A percentile compares a stretch with the other conserved stretches of the same genome.
phyloP scores from a whole-genome alignment of 202 grass and related monocot genomes.

The Setaria viridis region DNA sequence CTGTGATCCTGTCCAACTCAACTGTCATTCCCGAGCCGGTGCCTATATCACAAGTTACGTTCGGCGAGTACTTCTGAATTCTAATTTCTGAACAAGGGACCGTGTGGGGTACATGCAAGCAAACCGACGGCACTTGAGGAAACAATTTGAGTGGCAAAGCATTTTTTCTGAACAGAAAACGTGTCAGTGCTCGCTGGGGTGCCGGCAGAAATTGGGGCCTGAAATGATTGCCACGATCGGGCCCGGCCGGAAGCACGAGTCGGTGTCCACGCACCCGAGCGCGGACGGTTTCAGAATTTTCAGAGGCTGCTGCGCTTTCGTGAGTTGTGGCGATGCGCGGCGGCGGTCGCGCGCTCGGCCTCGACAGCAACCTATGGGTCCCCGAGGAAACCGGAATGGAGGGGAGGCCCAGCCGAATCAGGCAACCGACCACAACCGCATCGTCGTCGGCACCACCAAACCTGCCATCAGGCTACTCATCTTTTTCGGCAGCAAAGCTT shows the following conservation, averaged over 20 bases:
- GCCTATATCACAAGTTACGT: no score
- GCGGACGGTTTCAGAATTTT: not conserved
- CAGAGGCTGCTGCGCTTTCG: not conserved
- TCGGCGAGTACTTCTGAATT: no score
- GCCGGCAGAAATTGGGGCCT: slow-evolving; percentile 17
- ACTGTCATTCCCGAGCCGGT: no score
- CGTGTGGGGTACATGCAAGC: not conserved
- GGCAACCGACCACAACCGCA: not conserved
- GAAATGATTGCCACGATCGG: slow-evolving; percentile 17
- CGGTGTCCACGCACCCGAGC: no score
- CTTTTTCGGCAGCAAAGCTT: no score
- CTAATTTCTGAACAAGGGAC: not conserved
- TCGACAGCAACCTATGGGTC: slow-evolving; percentile 14
- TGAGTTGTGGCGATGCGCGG: no score
- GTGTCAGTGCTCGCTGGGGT: not conserved
- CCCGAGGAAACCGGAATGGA: not conserved
- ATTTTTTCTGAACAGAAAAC: not conserved
- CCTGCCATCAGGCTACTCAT: no score
- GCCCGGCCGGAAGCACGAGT: slow-evolving; percentile 5
- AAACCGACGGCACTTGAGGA: not conserved
- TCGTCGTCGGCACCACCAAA: not conserved
- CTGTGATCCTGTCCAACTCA: not conserved
- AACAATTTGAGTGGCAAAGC: no score
- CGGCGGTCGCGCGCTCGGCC: no score
- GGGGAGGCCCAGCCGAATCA: not conserved